Evolutionary conservation across 2,329 filamentous ascomycete species (phyloP).

Genomic region (Hymenotorrendiella dingleyae): DNA sequence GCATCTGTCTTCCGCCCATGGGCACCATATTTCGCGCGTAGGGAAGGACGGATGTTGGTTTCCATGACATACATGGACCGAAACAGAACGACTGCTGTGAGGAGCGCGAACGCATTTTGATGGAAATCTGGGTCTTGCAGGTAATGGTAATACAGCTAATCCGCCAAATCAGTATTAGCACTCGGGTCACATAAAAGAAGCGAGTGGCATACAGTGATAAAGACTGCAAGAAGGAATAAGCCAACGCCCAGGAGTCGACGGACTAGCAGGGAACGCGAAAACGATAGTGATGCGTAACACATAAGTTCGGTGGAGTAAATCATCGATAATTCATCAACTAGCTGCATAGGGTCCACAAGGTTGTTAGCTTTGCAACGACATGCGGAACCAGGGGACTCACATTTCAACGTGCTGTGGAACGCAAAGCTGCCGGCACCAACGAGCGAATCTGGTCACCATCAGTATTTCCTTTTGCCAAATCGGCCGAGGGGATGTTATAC

Average conservation of each 20-base stretch:
- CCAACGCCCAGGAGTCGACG: slow-evolving; percentile 44
- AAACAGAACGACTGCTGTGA: slow-evolving; percentile 58
- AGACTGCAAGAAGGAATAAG: slow-evolving; percentile 45
- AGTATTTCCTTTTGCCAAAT: background rate
- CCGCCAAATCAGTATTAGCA: slow-evolving; percentile 2
- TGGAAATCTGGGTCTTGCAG: slow-evolving; percentile 67
- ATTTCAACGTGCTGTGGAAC: slow-evolving; percentile 37
- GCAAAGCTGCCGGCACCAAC: slow-evolving; percentile 35
- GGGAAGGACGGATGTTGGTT: slow-evolving; percentile 52
- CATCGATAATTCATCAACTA: slow-evolving; percentile 66
- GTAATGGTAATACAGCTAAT: slow-evolving; percentile 61
- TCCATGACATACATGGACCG: slow-evolving; percentile 62
- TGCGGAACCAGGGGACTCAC: slow-evolving; percentile 21
- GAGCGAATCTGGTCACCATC: slow-evolving; percentile 24
- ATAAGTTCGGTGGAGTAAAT: slow-evolving; percentile 67
- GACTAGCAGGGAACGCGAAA: slow-evolving; percentile 43
- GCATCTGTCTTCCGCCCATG: slow-evolving; percentile 31
- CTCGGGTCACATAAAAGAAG: slow-evolving; percentile 51
- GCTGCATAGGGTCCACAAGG: slow-evolving; percentile 58
- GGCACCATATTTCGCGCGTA: slow-evolving; percentile 33
- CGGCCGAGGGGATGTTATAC: slow-evolving; percentile 6
- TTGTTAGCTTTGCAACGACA: slow-evolving; percentile 6
- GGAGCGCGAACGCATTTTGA: slow-evolving; percentile 59
- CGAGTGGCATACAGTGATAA: slow-evolving; percentile 45
- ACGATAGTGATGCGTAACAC: slow-evolving; percentile 63